Evolutionary conservation across 768 basidiomycete species (phyloP).

Genomic region (Clitopilus passeckerianus): DNA sequence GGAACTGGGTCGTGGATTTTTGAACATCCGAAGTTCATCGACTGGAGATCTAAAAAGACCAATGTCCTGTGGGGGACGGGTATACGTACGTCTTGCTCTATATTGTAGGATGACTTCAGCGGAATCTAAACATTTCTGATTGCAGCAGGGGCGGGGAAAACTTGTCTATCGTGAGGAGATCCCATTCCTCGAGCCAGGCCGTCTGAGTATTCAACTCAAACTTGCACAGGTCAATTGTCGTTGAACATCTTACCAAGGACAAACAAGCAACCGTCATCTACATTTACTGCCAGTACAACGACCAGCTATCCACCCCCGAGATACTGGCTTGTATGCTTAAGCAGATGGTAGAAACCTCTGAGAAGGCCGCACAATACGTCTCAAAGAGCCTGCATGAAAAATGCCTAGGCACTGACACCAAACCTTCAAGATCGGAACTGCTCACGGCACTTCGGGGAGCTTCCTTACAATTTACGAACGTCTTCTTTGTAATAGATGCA

Average conservation of each 20-base stretch:
- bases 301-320: not conserved
- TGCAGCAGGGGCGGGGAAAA: not conserved
- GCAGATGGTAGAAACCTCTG: not conserved
- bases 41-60: not conserved
- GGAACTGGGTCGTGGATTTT: not conserved
- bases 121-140: not conserved
- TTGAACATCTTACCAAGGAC: not conserved
- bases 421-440: not conserved
- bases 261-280: not conserved
- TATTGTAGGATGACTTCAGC: not conserved
- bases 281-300: not conserved
- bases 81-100: not conserved
- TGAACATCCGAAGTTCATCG: not conserved
- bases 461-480: not conserved
- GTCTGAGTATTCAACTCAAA: not conserved
- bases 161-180: not conserved
- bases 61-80: not conserved
- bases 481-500: not conserved
- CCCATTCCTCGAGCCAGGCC: not conserved
- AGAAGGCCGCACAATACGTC: not conserved
- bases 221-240: not conserved
- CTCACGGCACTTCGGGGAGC: not conserved
- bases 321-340: not conserved
- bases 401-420: not conserved
- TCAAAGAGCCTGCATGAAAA: not conserved